These are phyloP conservation scores for Trichosporon asahii DNA, from an alignment of 1,284 basidiomycete genomes.

Conservation along the genomic window DNA sequence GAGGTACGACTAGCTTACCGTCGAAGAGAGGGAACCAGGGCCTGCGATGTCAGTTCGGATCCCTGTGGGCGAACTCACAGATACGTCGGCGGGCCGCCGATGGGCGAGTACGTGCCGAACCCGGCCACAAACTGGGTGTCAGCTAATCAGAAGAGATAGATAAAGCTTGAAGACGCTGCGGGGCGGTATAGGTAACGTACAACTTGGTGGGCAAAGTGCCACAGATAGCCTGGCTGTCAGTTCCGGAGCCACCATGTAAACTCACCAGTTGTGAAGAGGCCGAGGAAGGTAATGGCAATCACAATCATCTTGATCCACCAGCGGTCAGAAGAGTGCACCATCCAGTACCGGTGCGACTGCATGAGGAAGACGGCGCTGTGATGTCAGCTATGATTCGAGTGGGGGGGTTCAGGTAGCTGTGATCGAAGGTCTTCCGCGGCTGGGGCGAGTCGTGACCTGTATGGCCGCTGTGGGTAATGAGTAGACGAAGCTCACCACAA, in stretches of 20 bases:
- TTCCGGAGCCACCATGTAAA: not conserved
- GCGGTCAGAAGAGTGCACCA: slow-evolving; percentile 26
- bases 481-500: slow-evolving; percentile 21
- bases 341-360: slow-evolving; percentile 27
- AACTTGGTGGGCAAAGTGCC: not conserved
- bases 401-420: too few species aligned
- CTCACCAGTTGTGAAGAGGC: slow-evolving; percentile 4
- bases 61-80: not conserved
- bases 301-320: slow-evolving; percentile 31
- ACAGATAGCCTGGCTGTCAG: not conserved
- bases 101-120: slow-evolving; percentile 24
- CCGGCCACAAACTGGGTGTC: slow-evolving; percentile 27
- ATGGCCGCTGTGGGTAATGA: too few species aligned
- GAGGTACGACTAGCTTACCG: too few species aligned
- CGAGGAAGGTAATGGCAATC: not conserved
- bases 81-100: slow-evolving; percentile 22
- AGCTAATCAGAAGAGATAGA: not conserved
- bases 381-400: slow-evolving; percentile 6
- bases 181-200: too few species aligned
- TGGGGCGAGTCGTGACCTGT: too few species aligned
- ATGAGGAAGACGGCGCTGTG: slow-evolving; percentile 27
- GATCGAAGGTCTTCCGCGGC: too few species aligned
- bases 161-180: not conserved
- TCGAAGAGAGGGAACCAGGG: slow-evolving; percentile 31
- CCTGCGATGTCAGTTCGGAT: not conserved